Base-by-base conservation (phyloP, 768 basidiomycete species). In the Boletus subcaerulescens region DNA sequence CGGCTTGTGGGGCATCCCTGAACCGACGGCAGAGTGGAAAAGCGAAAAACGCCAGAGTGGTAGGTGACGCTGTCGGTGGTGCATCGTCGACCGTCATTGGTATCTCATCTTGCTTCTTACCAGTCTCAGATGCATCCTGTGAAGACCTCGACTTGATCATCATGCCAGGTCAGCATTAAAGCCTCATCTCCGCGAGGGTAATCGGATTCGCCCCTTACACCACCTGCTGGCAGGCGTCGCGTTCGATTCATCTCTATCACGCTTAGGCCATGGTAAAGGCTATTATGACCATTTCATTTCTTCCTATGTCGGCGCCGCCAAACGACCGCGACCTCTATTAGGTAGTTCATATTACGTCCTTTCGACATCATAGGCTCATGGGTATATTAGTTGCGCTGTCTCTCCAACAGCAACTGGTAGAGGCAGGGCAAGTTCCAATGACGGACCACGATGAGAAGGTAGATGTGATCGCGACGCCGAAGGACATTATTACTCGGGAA, bases 221-320 rank as follows among this genome's bases (percentile, higher is more conserved):
- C 39, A 13, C 41, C 50, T 66, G 13, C 52, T 48, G 48, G 38
- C 56, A 87, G 90, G 87, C 41, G 79, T 92, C 45, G 90, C 86
- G 11, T 92, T 91, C 60, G 89, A 91, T 71, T 75, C 73, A 40
- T 78, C 79, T 15, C 66, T 86, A 50, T 83, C 83, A 45, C 83
- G 90, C 31, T 77, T 92, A 29, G 90, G 90, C 11, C 88, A 91
- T 59, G 89, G 90, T 22, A 92, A 88, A 68, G 90, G 90, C 7
- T 91, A 87, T 71, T 92, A 92, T 60, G 90, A 92, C 71, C 76
- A 78, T 14, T 92, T 89, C 70, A 74, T 92, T 35, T 70, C 82
- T 3, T 67, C 76, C 1, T 90, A 89, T 55, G 66, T 74, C 31
- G 55, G 42, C 39, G 63, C 72, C 14, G 72, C 71, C 50, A 73